Conservation (phyloP, 768 basidiomycete genomes). For the Lentinula lateritia region DNA sequence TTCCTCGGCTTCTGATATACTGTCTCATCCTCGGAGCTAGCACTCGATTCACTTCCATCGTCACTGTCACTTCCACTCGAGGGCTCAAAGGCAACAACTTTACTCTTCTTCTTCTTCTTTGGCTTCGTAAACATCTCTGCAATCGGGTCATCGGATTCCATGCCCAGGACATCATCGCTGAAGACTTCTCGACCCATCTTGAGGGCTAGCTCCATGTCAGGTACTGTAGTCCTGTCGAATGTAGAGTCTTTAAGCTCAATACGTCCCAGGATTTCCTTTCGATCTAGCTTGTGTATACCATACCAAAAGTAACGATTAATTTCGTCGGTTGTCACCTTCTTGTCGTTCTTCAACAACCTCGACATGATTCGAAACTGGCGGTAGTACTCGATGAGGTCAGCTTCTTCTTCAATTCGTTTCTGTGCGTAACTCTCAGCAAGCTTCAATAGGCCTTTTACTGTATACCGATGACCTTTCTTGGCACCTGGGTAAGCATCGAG, state of each 20-base stretch:
- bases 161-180: too few relatives aligned
- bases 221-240: background rate
- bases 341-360: background rate
- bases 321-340: background rate
- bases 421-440: background rate
- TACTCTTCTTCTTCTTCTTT: too few relatives aligned
- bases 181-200: too few relatives aligned
- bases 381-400: background rate
- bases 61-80: too few relatives aligned
- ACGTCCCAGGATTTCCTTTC: background rate
- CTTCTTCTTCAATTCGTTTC: background rate
- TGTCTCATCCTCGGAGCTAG: too few relatives aligned
- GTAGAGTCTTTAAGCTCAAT: constrained; percentile 5
- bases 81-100: too few relatives aligned
- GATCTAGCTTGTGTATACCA: background rate
- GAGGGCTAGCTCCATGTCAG: too few relatives aligned
- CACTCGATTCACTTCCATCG: too few relatives aligned
- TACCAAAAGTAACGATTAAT: background rate
- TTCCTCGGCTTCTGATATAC: too few relatives aligned
- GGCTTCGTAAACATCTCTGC: too few relatives aligned
- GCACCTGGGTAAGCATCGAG: background rate
- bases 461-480: background rate
- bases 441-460: background rate
- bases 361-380: background rate
- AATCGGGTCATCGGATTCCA: too few relatives aligned